Percentiles rank a stretch among this genome's conserved stretches.
Conservation (phyloP, 2,329 filamentous ascomycete genomes). For the Arthrinium puccinioides region DNA sequence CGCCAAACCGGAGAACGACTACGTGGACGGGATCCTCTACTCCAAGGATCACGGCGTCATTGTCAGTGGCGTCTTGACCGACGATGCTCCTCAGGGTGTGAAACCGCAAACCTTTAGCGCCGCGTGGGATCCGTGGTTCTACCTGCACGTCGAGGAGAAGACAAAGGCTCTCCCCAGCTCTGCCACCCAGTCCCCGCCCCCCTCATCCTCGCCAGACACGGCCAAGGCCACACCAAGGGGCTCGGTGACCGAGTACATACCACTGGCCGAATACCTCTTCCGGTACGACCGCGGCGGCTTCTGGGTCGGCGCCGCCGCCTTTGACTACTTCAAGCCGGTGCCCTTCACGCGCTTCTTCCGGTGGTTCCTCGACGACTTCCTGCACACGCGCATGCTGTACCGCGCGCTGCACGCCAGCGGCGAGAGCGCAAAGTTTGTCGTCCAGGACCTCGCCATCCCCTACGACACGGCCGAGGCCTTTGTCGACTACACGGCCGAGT, state of each 20-base stretch:
- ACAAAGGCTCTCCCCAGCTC: constrained; percentile 24
- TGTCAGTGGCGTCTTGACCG: constrained; percentile 54
- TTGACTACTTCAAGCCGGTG: constrained; percentile 57
- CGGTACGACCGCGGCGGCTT: constrained; percentile 70
- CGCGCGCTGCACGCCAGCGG: constrained; percentile 62
- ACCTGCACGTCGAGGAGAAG: constrained; percentile 56
- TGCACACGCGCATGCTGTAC: constrained; percentile 70
- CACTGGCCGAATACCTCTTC: constrained; percentile 67
- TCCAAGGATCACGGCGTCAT: constrained; percentile 55
- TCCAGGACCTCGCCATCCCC: constrained; percentile 59
- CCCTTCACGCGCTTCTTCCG: constrained; percentile 61
- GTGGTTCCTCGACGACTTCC: constrained; percentile 64
- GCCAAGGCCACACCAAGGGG: constrained; percentile 3
- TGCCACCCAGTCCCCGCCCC: constrained; percentile 13
- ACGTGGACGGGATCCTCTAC: constrained; percentile 68
- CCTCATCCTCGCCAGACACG: constrained; percentile 3
- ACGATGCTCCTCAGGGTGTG: constrained; percentile 35
- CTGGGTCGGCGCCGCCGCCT: constrained; percentile 62
- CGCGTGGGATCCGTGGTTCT: constrained; percentile 68
- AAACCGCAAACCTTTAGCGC: constrained; percentile 33
- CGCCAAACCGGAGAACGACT: constrained; percentile 45
- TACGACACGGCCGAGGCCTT: constrained; percentile 45
- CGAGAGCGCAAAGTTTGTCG: constrained; percentile 56
- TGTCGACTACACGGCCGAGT: constrained; percentile 44
- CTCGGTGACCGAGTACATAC: constrained; percentile 47